phyloP scores from a whole-genome alignment of 2,329 filamentous ascomycete species.

The Phaeoacremonium minimum region DNA sequence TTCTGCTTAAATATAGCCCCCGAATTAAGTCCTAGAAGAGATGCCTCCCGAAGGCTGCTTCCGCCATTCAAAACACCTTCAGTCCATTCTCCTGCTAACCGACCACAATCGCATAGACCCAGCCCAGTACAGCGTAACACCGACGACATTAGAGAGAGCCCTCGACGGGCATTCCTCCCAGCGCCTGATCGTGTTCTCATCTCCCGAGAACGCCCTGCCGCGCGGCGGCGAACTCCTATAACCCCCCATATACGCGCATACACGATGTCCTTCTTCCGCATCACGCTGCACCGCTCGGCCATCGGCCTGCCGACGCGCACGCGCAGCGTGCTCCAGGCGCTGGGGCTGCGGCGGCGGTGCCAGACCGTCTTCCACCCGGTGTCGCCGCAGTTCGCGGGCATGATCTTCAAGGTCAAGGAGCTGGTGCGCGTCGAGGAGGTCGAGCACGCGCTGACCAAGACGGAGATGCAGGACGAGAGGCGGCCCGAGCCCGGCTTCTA shows the following conservation, averaged over 20 bases:
- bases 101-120: too few relatives aligned
- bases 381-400: slow-evolving; percentile 73
- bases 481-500: slow-evolving; percentile 78
- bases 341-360: slow-evolving; percentile 80
- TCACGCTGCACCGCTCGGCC: slow-evolving; percentile 83
- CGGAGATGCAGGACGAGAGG: slow-evolving; percentile 66
- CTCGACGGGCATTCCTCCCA: too few relatives aligned
- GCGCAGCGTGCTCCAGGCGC: slow-evolving; percentile 74
- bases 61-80: too few relatives aligned
- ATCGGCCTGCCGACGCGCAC: slow-evolving; percentile 83
- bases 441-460: slow-evolving; percentile 55
- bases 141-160: too few relatives aligned
- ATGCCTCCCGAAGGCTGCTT: too few relatives aligned
- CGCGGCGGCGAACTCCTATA: too few relatives aligned
- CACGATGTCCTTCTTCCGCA: slow-evolving; percentile 77
- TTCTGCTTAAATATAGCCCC: too few relatives aligned
- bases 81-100: too few relatives aligned
- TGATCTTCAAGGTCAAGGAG: slow-evolving; percentile 93
- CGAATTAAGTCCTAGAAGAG: too few relatives aligned
- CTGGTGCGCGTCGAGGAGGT: slow-evolving; percentile 81
- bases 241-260: background rate
- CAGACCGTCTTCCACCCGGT: slow-evolving; percentile 89
- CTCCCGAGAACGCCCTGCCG: too few relatives aligned
- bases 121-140: too few relatives aligned
- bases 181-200: too few relatives aligned